Percentiles rank a stretch among this genome's conserved stretches.
phyloP scores from a whole-genome alignment of 2,329 filamentous ascomycete genomes.

The Sporothrix mexicana region DNA sequence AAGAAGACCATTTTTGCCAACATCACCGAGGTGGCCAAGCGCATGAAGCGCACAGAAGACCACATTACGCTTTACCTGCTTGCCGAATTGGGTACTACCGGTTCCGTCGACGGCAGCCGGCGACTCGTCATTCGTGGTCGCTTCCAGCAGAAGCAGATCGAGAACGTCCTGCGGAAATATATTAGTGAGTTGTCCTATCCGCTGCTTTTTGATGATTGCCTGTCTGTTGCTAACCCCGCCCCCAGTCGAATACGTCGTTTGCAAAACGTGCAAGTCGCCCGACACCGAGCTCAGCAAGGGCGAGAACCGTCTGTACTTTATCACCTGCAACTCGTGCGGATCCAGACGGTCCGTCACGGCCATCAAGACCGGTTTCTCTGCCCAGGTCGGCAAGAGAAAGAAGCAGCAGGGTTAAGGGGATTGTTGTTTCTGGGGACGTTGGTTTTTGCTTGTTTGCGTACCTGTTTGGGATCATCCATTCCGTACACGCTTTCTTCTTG shows the following conservation, averaged over 20 bases:
- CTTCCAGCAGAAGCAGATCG: conserved; percentile 99
- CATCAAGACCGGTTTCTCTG: conserved; percentile 99
- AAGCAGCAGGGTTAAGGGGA: conserved; percentile 79
- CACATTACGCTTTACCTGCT: conserved; percentile 97
- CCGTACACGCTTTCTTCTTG: not conserved
- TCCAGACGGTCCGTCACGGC: conserved; percentile 88
- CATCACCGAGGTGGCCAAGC: conserved; percentile 97
- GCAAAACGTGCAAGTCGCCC: conserved; percentile 95
- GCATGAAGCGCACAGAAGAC: conserved; percentile 98
- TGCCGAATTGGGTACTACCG: conserved; percentile 95
- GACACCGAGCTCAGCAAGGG: conserved; percentile 98
- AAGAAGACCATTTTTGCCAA: conserved; percentile 99
- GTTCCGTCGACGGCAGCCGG: conserved; percentile 90
- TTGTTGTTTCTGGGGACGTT: not conserved
- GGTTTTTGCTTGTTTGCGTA: conserved; percentile 4
- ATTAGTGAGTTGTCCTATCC: conserved; percentile 70
- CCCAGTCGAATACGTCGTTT: conserved; percentile 90
- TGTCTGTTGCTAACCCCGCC: not conserved
- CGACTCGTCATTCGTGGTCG: conserved; percentile 92
- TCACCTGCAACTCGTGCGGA: conserved; percentile 70
- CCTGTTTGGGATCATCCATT: not conserved
- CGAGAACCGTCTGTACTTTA: conserved; percentile 98
- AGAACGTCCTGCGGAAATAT: conserved; percentile 94
- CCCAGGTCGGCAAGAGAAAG: conserved; percentile 98
- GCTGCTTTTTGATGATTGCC: not conserved